Conservation (phyloP, 1,139 yeast species). For the Entelexis paramagnoliae region DNA sequence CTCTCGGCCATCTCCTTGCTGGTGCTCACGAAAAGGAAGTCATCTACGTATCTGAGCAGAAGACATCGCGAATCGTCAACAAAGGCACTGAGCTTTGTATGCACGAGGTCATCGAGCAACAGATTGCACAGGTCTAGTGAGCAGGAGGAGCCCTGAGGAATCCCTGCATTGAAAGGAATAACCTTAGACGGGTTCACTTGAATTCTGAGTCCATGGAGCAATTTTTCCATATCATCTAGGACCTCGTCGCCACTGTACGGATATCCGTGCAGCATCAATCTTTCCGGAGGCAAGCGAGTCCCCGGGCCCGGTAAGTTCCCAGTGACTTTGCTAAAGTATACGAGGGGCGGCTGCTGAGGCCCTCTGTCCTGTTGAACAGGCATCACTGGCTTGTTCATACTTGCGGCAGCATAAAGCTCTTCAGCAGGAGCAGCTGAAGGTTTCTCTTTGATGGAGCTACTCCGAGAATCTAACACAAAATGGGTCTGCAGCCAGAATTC, state of each 20-base stretch:
- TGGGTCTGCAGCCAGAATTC: slow-evolving; percentile 1
- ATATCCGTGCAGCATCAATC: background rate
- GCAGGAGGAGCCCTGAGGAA: slow-evolving; percentile 78
- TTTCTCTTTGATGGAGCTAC: background rate
- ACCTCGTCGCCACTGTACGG: slow-evolving; percentile 11
- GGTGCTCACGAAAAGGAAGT: slow-evolving; percentile 60
- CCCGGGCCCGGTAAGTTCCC: background rate
- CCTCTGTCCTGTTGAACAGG: background rate
- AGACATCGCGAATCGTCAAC: slow-evolving; percentile 26
- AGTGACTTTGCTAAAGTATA: background rate
- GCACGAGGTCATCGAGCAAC: slow-evolving; percentile 55
- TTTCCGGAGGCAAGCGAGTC: background rate
- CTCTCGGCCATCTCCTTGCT: slow-evolving; percentile 26
- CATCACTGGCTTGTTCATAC: background rate
- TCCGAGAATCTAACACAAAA: background rate
- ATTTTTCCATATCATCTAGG: slow-evolving; percentile 25
- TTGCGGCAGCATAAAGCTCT: background rate
- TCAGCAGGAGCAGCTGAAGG: background rate
- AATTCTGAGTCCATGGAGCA: slow-evolving; percentile 37
- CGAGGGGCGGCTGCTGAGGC: background rate
- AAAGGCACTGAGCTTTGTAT: slow-evolving; percentile 34
- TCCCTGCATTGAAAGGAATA: slow-evolving; percentile 47
- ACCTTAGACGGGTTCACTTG: slow-evolving; percentile 32
- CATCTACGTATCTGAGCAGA: slow-evolving; percentile 70
- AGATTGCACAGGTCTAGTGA: slow-evolving; percentile 71